These are phyloP conservation scores for Nakazawaea ishiwadae DNA, from an alignment of 805 yeast species.

Conservation along the genomic window DNA sequence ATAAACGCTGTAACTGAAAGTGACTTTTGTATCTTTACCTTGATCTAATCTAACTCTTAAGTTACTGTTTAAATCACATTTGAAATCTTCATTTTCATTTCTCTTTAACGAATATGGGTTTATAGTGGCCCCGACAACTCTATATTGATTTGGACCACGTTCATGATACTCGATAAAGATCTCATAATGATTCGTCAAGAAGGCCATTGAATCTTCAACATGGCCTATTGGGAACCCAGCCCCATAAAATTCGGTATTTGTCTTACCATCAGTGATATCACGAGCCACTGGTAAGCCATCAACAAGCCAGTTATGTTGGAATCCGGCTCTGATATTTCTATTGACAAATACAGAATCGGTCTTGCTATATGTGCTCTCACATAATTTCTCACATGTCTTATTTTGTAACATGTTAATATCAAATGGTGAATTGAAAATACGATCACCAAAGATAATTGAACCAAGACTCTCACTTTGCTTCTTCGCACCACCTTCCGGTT, in stretches of 20 bases:
- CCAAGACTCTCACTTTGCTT: slow-evolving; percentile 90
- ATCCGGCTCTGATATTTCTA: slow-evolving; percentile 75
- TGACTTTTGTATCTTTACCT: slow-evolving; percentile 51
- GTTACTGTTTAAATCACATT: slow-evolving; percentile 22
- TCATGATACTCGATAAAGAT: slow-evolving; percentile 79
- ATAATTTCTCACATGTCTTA: slow-evolving; percentile 61
- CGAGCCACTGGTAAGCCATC: slow-evolving; percentile 95
- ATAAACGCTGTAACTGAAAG: slow-evolving; percentile 77
- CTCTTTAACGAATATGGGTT: slow-evolving; percentile 51
- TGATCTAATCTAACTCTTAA: slow-evolving; percentile 45
- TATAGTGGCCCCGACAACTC: slow-evolving; percentile 90
- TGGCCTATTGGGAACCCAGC: slow-evolving; percentile 79
- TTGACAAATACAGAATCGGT: slow-evolving; percentile 73
- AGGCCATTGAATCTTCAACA: slow-evolving; percentile 53
- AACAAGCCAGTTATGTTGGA: slow-evolving; percentile 85
- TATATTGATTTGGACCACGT: slow-evolving; percentile 58
- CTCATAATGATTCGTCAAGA: slow-evolving; percentile 77
- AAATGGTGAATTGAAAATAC: slow-evolving; percentile 91
- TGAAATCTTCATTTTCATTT: slow-evolving; percentile 8
- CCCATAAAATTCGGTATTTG: slow-evolving; percentile 62
- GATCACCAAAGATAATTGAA: slow-evolving; percentile 89
- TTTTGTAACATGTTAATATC: slow-evolving; percentile 73
- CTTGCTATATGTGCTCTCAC: slow-evolving; percentile 53
- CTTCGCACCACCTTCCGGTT: slow-evolving; percentile 58
- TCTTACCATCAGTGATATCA: slow-evolving; percentile 48